A percentile compares a stretch with the other conserved stretches of the same genome.
Conservation (phyloP, 2,329 filamentous ascomycete species). For the Paecilomyces dactylethromorphus region DNA sequence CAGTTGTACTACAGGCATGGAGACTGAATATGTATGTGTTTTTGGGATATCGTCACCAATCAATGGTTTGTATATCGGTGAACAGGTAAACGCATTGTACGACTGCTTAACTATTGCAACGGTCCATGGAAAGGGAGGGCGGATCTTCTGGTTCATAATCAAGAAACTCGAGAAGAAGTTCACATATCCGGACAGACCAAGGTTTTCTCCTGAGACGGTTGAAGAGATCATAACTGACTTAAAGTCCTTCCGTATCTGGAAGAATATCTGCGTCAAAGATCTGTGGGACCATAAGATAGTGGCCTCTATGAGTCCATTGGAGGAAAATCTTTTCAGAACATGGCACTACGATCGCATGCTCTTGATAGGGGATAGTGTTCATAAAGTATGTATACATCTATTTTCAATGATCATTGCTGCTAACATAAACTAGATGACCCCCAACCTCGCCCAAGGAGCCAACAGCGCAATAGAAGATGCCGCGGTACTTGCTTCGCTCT, state of each 20-base stretch:
- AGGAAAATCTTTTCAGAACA: conserved; percentile 17
- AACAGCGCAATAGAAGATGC: conserved; percentile 38
- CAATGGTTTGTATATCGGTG: conserved; percentile 8
- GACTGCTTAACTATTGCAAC: conserved; percentile 12
- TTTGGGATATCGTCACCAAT: conserved; percentile 20
- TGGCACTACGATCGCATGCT: conserved; percentile 19
- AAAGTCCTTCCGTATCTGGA: conserved; percentile 8
- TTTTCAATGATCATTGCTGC: background rate
- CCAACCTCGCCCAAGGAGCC: conserved; percentile 33
- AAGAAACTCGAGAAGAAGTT: conserved; percentile 16
- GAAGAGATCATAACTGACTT: conserved; percentile 5
- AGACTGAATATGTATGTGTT: conserved; percentile 21
- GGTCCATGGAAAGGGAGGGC: conserved; percentile 13
- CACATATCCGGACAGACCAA: conserved; percentile 14
- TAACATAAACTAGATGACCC: conserved; percentile 20
- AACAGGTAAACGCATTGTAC: conserved; percentile 12
- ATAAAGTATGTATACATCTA: conserved; percentile 14
- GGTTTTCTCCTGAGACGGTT: conserved; percentile 16
- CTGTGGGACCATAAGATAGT: conserved; percentile 15
- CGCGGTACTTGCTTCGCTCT: conserved; percentile 26
- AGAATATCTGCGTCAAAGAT: conserved; percentile 13
- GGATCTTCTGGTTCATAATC: conserved; percentile 21
- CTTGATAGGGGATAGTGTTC: conserved; percentile 19
- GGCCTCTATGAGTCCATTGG: conserved; percentile 15
- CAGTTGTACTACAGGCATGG: conserved; percentile 1